Conservation (phyloP, 139 green algal genomes). For the Chlamydomonas schloesseri region DNA sequence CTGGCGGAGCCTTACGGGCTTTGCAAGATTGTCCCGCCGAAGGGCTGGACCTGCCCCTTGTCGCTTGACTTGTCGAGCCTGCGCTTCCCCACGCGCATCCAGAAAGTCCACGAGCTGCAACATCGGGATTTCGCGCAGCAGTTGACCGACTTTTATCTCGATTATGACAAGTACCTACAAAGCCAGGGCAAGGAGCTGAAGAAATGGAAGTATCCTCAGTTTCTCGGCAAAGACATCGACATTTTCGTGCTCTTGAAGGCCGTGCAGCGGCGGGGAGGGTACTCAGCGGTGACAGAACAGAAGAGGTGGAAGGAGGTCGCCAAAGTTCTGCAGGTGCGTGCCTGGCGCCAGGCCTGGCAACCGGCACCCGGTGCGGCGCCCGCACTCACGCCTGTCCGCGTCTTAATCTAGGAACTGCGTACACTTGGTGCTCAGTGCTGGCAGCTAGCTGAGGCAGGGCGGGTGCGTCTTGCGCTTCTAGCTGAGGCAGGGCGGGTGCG, state of each 20-base stretch:
- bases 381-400: no score
- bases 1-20: constrained; percentile 81
- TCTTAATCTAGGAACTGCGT: no score
- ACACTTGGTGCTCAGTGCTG: no score
- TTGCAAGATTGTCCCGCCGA: constrained; percentile 83
- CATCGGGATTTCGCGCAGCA: constrained; percentile 45
- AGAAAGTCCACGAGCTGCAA: constrained; percentile 88
- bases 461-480: no score
- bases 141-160: constrained; percentile 64
- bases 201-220: constrained; percentile 71
- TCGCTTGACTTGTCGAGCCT: constrained; percentile 62
- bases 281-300: constrained; percentile 69
- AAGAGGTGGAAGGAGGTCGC: constrained; percentile 86
- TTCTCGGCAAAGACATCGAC: constrained; percentile 80
- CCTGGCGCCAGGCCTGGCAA: no score
- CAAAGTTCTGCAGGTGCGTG: constrained; percentile 72
- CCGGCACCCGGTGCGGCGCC: no score
- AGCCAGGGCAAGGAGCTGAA: constrained; percentile 53
- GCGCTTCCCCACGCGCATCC: constrained; percentile 80
- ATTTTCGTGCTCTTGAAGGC: constrained; percentile 73
- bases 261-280: constrained; percentile 80
- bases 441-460: no score
- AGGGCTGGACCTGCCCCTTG: constrained; percentile 75
- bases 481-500: no score
- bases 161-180: constrained; percentile 71